A percentile compares a stretch with the other conserved stretches of the same genome.
Conservation (phyloP, 768 basidiomycete genomes). For the Termitomyces sp. region DNA sequence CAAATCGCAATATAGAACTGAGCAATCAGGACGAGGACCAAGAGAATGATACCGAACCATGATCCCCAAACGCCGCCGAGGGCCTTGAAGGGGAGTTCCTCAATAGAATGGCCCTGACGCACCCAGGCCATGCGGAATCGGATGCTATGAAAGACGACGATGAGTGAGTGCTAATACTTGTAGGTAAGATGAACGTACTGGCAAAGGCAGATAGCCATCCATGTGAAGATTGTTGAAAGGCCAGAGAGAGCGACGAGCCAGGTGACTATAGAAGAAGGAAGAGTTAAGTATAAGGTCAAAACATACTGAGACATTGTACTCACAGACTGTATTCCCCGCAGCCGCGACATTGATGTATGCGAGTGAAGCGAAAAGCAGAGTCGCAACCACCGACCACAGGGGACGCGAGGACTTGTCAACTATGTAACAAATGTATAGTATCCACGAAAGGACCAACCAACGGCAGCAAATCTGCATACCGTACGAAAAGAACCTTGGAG, state of each 20-base stretch:
- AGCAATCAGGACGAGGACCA: conserved; percentile 37
- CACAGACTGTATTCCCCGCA: conserved; percentile 36
- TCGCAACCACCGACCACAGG: conserved; percentile 34
- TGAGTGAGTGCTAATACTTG: not conserved
- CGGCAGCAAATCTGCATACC: conserved; percentile 12
- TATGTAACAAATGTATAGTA: not conserved
- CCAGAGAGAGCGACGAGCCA: conserved; percentile 46
- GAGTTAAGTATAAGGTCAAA: not conserved
- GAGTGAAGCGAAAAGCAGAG: conserved; percentile 34
- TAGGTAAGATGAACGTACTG: conserved; percentile 26
- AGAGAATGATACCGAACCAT: conserved; percentile 40
- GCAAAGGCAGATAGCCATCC: conserved; percentile 43
- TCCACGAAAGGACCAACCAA: not conserved
- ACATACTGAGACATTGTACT: conserved; percentile 8
- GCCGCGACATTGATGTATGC: conserved; percentile 35
- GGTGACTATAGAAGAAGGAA: conserved; percentile 23
- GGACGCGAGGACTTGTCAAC: conserved; percentile 47
- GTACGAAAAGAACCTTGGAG: conserved; percentile 39
- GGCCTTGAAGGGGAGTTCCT: conserved; percentile 42
- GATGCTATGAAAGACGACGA: conserved; percentile 22
- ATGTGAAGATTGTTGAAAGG: conserved; percentile 42
- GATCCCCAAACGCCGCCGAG: conserved; percentile 42
- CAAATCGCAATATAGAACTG: conserved; percentile 44
- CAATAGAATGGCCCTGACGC: conserved; percentile 39
- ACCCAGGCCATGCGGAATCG: conserved; percentile 43